These are phyloP conservation scores for Linnemannia schmuckeri DNA, from an alignment of 192 early-diverging fungal genomes.

Conservation along the genomic window DNA sequence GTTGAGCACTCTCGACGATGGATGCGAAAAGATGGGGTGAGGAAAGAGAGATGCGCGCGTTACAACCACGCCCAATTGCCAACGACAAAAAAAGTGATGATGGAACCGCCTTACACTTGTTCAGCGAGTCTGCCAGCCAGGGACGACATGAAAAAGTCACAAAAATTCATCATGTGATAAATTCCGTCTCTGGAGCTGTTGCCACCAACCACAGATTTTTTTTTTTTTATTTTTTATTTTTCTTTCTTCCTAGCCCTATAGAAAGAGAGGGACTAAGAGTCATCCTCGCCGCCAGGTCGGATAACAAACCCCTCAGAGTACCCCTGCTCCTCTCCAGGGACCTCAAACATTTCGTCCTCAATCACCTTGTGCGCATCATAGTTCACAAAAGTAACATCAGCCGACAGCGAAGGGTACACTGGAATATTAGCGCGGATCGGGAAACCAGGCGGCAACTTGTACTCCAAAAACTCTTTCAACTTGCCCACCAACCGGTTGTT, in stretches of 20 bases:
- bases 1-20: neutral
- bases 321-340: slow-evolving; percentile 30
- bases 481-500: slow-evolving; percentile 56
- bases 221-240: too few species aligned
- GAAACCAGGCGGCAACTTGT: slow-evolving; percentile 49
- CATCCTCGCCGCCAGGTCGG: slow-evolving; percentile 44
- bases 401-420: slow-evolving; percentile 44
- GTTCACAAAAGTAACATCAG: slow-evolving; percentile 55
- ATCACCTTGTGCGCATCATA: slow-evolving; percentile 48
- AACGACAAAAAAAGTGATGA: neutral
- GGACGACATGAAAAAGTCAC: neutral
- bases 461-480: slow-evolving; percentile 50
- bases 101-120: neutral
- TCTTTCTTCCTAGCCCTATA: neutral
- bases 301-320: slow-evolving; percentile 43
- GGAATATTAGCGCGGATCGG: slow-evolving; percentile 54
- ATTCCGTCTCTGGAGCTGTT: neutral
- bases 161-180: neutral
- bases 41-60: neutral
- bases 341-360: slow-evolving; percentile 36
- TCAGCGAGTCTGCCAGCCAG: too few species aligned
- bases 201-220: too few species aligned
- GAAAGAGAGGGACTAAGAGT: neutral
- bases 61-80: neutral
- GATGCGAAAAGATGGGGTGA: neutral